Conservation (phyloP, 768 basidiomycete species). For the Coprinopsis strossmayeri region DNA sequence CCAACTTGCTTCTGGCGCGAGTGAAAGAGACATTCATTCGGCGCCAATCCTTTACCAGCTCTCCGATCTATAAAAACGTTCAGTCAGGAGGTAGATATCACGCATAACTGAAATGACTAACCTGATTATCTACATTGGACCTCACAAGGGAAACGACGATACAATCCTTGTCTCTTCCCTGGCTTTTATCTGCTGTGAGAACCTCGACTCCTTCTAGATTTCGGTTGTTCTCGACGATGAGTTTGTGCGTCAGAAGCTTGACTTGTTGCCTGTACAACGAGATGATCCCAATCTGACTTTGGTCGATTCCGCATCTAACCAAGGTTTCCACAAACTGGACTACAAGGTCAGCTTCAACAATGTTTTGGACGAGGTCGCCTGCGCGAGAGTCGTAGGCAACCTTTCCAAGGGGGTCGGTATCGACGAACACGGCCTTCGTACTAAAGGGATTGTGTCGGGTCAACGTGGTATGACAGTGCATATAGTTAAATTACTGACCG, state of each 20-base stretch:
- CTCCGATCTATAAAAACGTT: conserved; percentile 84
- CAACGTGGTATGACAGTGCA: conserved; percentile 1
- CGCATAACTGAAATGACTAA: conserved; percentile 34
- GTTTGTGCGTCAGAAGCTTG: conserved; percentile 70
- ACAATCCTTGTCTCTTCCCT: conserved; percentile 94
- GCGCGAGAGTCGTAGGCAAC: conserved; percentile 67
- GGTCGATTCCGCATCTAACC: conserved; percentile 50
- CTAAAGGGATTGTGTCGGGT: conserved; percentile 30
- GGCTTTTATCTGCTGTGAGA: conserved; percentile 88
- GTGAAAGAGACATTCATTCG: conserved; percentile 97
- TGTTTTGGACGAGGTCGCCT: conserved; percentile 89
- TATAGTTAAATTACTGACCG: conserved; percentile 35
- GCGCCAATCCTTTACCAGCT: conserved; percentile 92
- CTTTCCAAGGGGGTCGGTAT: conserved; percentile 72
- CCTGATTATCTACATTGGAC: conserved; percentile 72
- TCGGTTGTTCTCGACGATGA: conserved; percentile 25
- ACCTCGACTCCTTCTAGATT: conserved; percentile 58
- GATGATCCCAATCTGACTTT: conserved; percentile 79
- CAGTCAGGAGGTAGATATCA: too few species aligned
- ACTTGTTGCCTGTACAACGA: conserved; percentile 94
- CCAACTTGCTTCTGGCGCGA: conserved; percentile 81
- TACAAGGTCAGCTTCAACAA: conserved; percentile 65
- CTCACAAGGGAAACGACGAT: conserved; percentile 90
- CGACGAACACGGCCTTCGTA: conserved; percentile 86
- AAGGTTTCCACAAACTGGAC: conserved; percentile 66